Percentiles rank a stretch among this genome's conserved stretches.
phyloP scores from a whole-genome alignment of 495 filamentous ascomycete species.

The Penicillium arizonense region DNA sequence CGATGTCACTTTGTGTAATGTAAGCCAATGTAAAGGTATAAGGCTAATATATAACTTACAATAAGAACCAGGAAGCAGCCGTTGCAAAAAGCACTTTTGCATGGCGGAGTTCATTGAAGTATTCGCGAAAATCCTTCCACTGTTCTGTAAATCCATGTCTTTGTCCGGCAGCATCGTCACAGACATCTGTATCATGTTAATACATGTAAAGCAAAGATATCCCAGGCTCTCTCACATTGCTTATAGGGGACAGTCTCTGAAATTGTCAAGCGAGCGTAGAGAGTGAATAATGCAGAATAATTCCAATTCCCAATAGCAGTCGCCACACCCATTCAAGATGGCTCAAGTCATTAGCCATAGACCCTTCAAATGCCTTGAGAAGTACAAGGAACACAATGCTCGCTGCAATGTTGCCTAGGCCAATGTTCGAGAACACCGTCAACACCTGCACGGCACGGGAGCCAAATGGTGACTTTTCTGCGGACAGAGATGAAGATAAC shows the following conservation, averaged over 20 bases:
- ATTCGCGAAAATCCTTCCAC: slow-evolving; percentile 20
- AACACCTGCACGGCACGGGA: slow-evolving; percentile 14
- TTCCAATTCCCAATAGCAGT: slow-evolving; percentile 17
- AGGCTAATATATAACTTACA: slow-evolving; percentile 3
- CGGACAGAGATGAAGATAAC: slow-evolving; percentile 14
- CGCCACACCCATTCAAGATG: slow-evolving; percentile 21
- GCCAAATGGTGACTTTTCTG: slow-evolving; percentile 16
- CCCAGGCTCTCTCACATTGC: slow-evolving; percentile 2
- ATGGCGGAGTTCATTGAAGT: slow-evolving; percentile 21
- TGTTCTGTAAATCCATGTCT: slow-evolving; percentile 15
- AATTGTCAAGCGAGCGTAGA: slow-evolving; percentile 18
- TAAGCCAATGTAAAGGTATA: too few relatives aligned
- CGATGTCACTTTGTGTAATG: slow-evolving; percentile 24
- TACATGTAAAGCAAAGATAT: background rate
- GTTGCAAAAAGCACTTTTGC: slow-evolving; percentile 22
- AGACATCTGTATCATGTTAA: slow-evolving; percentile 10
- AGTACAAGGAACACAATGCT: slow-evolving; percentile 19
- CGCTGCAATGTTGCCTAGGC: slow-evolving; percentile 15
- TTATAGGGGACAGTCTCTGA: slow-evolving; percentile 12
- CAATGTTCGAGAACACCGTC: slow-evolving; percentile 15
- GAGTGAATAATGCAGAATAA: slow-evolving; percentile 12
- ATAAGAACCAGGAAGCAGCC: slow-evolving; percentile 22
- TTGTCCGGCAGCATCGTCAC: slow-evolving; percentile 8
- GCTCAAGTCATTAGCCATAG: slow-evolving; percentile 1
- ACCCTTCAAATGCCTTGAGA: slow-evolving; percentile 15